phyloP scores from a whole-genome alignment of 495 filamentous ascomycete species.

The Penicillium diatomitis region DNA sequence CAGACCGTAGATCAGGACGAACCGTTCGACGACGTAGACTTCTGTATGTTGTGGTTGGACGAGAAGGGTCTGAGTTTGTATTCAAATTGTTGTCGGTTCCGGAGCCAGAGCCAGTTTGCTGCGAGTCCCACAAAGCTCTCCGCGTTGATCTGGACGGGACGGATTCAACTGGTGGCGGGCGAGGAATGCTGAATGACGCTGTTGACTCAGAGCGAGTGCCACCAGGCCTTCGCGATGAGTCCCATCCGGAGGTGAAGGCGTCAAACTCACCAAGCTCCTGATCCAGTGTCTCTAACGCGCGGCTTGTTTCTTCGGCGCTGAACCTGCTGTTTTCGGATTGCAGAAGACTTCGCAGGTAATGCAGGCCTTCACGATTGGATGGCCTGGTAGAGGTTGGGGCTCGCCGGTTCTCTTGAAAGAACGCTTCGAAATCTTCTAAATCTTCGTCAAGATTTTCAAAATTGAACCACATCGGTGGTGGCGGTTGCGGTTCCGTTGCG shows the following conservation, averaged over 20 bases:
- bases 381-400: constrained; percentile 4
- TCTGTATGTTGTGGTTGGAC: constrained; percentile 2
- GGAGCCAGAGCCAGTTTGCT: background rate
- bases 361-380: constrained; percentile 16
- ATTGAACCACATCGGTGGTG: no score
- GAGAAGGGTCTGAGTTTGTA: background rate
- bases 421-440: background rate
- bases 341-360: constrained; percentile 34
- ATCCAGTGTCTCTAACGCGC: constrained; percentile 31
- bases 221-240: constrained; percentile 6
- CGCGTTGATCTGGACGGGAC: background rate
- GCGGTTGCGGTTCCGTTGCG: no score
- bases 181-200: constrained; percentile 12
- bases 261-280: constrained; percentile 25
- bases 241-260: no score
- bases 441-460: background rate
- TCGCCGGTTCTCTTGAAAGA: constrained; percentile 4
- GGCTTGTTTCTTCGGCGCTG: constrained; percentile 29
- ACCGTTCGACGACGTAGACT: constrained; percentile 7
- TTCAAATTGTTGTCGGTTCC: background rate
- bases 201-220: background rate
- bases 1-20: constrained; percentile 1
- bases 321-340: constrained; percentile 28
- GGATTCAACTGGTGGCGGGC: background rate
- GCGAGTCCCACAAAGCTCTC: background rate